A percentile compares a stretch with the other conserved stretches of the same genome.
Evolutionary conservation across 2,329 filamentous ascomycete genomes (phyloP).

Genomic region (Peltaster fructicola): DNA sequence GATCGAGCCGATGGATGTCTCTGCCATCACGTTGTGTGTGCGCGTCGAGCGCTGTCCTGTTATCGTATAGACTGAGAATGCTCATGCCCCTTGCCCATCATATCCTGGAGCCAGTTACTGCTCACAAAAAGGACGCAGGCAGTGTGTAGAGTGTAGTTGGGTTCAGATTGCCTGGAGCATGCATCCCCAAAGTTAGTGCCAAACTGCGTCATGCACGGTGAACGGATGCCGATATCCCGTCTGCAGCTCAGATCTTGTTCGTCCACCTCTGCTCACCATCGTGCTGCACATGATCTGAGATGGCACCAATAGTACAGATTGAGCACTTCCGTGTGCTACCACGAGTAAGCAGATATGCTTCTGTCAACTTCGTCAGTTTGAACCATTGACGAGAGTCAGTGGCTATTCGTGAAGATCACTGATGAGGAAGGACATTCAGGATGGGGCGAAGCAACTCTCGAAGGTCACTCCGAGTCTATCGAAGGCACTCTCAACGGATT

Average conservation of each 20-base stretch:
- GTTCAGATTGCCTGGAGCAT: too few relatives aligned
- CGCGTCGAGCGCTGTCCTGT: too few relatives aligned
- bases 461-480: slow-evolving; percentile 51
- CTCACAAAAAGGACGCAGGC: too few relatives aligned
- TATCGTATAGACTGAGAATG: too few relatives aligned
- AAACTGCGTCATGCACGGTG: too few relatives aligned
- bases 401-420: slow-evolving; percentile 59
- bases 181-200: too few relatives aligned
- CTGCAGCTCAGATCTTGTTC: too few relatives aligned
- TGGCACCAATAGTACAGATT: slow-evolving; percentile 45
- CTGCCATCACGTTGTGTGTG: slow-evolving; percentile 23
- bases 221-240: too few relatives aligned
- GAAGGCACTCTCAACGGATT: slow-evolving; percentile 55
- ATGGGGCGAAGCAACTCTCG: slow-evolving; percentile 57
- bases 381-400: slow-evolving; percentile 16
- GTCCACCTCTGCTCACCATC: neutral
- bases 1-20: slow-evolving; percentile 55
- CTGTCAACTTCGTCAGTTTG: neutral
- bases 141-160: too few relatives aligned
- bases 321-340: slow-evolving; percentile 58
- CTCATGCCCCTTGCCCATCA: too few relatives aligned
- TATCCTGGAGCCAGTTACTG: too few relatives aligned
- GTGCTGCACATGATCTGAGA: slow-evolving; percentile 13
- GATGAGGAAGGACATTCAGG: slow-evolving; percentile 45
- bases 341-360: slow-evolving; percentile 20